Evolutionary conservation across 2,329 filamentous ascomycete species (phyloP).

Genomic region (Setomelanomma holmii): DNA sequence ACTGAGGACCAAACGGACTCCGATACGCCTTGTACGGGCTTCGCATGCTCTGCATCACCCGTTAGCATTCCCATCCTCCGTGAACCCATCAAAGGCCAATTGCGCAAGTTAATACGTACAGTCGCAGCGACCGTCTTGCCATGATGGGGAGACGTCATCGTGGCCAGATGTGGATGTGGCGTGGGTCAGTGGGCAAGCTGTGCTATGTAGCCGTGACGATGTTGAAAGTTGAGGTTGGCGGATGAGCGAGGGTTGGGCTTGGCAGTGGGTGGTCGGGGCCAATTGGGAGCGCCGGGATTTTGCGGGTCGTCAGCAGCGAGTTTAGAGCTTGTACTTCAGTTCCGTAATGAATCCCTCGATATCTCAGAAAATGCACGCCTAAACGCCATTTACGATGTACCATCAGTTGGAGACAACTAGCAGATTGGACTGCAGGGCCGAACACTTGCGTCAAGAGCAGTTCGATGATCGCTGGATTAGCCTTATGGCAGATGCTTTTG

Average conservation of each 20-base stretch:
- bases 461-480: no score
- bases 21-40: slow-evolving; percentile 58
- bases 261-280: slow-evolving; percentile 20
- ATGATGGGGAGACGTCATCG: slow-evolving; percentile 30
- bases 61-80: slow-evolving; percentile 22
- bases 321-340: background rate
- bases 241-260: slow-evolving; percentile 17
- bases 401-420: no score
- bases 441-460: no score
- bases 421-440: no score
- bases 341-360: no score
- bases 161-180: slow-evolving; percentile 11
- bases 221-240: slow-evolving; percentile 12
- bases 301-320: slow-evolving; percentile 29
- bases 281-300: slow-evolving; percentile 30
- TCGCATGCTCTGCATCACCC: slow-evolving; percentile 33
- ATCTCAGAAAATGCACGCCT: no score
- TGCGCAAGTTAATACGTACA: slow-evolving; percentile 27
- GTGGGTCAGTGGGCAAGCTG: background rate
- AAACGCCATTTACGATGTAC: no score
- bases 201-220: slow-evolving; percentile 17
- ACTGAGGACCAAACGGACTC: slow-evolving; percentile 67
- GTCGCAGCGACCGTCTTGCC: slow-evolving; percentile 38
- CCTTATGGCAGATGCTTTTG: no score
- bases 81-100: slow-evolving; percentile 12